phyloP scores from a whole-genome alignment of 257 asterid genomes.

The Paulownia fortunei region DNA sequence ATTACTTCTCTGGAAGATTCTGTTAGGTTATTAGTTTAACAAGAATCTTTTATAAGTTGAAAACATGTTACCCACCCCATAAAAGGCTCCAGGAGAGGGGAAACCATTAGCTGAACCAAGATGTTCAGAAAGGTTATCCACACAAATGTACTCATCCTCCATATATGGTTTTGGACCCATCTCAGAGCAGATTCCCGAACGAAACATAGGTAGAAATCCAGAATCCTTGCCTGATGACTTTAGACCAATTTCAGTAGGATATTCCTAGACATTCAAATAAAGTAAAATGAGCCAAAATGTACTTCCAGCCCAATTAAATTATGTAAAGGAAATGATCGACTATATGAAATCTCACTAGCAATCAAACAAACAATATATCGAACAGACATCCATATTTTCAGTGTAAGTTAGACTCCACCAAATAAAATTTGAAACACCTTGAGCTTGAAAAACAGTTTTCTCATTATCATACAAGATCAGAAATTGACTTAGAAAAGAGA shows the following conservation, averaged over 20 bases:
- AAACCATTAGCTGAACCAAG: conserved; percentile 46
- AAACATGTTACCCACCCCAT: conserved; percentile 66
- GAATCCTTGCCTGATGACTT: conserved; percentile 59
- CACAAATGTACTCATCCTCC: conserved; percentile 86
- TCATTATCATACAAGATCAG: not conserved
- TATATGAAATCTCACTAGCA: not conserved
- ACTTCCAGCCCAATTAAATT: not conserved
- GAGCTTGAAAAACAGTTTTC: not conserved
- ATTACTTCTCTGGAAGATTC: not conserved
- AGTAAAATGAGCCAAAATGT: conserved; percentile 12
- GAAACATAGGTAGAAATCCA: conserved; percentile 62
- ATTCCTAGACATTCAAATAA: conserved; percentile 47
- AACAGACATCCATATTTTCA: not conserved
- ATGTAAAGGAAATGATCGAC: not conserved
- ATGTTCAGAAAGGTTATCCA: conserved; percentile 70
- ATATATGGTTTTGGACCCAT: conserved; percentile 81
- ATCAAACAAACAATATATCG: not conserved
- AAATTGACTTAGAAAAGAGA: not conserved
- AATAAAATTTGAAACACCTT: not conserved
- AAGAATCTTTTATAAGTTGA: conserved; percentile 23
- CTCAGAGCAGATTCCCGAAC: conserved; percentile 86
- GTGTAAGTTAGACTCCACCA: not conserved
- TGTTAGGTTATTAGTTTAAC: not conserved
- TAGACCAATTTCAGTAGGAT: conserved; percentile 44
- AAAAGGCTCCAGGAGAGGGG: conserved; percentile 76